Percentiles rank a stretch among this genome's conserved stretches.
These are phyloP conservation scores for Fusarium torreyae DNA, from an alignment of 2,329 filamentous ascomycete species.

Conservation along the genomic window DNA sequence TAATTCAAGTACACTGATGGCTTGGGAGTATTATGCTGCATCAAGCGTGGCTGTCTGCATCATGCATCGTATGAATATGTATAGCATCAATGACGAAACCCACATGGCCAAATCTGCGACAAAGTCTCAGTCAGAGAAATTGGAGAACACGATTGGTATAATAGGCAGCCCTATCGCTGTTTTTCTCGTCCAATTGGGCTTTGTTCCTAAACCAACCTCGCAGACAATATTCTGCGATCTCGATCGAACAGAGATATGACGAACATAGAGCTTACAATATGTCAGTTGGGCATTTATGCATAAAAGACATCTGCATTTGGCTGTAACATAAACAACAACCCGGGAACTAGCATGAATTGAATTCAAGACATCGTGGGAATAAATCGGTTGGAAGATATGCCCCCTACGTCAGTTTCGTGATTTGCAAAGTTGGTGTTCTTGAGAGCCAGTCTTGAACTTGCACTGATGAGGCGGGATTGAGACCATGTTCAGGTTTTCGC, in stretches of 20 bases:
- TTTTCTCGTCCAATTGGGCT: not conserved
- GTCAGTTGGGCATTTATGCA: not conserved
- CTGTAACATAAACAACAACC: not conserved
- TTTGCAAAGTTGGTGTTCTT: not conserved
- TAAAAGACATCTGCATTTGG: slow-evolving; percentile 3
- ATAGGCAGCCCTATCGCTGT: not conserved
- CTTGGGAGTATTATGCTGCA: not conserved
- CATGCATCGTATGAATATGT: not conserved
- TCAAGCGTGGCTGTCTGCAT: not conserved
- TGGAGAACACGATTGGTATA: not conserved
- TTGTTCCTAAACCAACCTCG: slow-evolving; percentile 7
- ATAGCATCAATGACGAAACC: slow-evolving; percentile 33
- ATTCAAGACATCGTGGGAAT: slow-evolving; percentile 18
- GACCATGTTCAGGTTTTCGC: not conserved
- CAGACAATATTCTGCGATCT: slow-evolving; percentile 9
- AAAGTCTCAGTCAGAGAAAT: not conserved
- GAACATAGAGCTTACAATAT: slow-evolving; percentile 7
- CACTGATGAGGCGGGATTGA: slow-evolving; percentile 2
- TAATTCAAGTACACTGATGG: slow-evolving; percentile 24
- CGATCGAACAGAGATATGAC: slow-evolving; percentile 19
- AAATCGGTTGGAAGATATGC: not conserved
- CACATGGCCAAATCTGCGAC: not conserved
- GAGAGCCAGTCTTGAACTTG: not conserved
- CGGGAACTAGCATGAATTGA: not conserved
- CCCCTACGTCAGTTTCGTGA: slow-evolving; percentile 20